Conservation (phyloP, 495 filamentous ascomycete species). For the Neurospora tetrasperma region DNA sequence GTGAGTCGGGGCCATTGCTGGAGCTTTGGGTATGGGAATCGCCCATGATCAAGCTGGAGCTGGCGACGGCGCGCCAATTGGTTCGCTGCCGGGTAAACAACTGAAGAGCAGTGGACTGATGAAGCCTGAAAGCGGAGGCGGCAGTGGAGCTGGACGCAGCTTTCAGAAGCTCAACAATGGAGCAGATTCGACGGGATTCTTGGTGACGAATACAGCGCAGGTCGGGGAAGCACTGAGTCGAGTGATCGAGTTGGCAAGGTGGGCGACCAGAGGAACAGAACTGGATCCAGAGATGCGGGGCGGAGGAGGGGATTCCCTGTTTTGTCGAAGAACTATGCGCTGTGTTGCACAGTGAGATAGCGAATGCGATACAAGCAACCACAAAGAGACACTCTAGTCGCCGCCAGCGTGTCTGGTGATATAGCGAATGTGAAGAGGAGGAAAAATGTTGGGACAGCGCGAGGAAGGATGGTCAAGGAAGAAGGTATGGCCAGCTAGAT, state of each 20-base stretch:
- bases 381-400: not conserved
- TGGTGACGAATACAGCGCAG: not conserved
- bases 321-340: not conserved
- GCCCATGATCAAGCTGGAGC: constrained; percentile 4
- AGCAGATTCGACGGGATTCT: not conserved
- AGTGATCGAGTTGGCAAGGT: not conserved
- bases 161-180: not conserved
- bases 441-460: not conserved
- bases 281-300: not conserved
- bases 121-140: not conserved
- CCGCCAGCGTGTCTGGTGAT: not conserved
- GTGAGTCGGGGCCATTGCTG: constrained; percentile 3
- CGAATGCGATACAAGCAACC: not conserved
- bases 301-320: not conserved
- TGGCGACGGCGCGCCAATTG: constrained; percentile 2
- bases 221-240: not conserved
- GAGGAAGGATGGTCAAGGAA: not conserved
- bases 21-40: not conserved
- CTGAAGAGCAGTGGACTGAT: not conserved
- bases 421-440: not conserved
- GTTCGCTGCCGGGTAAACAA: not conserved
- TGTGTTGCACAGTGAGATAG: not conserved
- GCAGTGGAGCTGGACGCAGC: not conserved
- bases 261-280: not conserved
- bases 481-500: not conserved